phyloP scores from a whole-genome alignment of 345 rosid genomes.

The Garcia nutans region DNA sequence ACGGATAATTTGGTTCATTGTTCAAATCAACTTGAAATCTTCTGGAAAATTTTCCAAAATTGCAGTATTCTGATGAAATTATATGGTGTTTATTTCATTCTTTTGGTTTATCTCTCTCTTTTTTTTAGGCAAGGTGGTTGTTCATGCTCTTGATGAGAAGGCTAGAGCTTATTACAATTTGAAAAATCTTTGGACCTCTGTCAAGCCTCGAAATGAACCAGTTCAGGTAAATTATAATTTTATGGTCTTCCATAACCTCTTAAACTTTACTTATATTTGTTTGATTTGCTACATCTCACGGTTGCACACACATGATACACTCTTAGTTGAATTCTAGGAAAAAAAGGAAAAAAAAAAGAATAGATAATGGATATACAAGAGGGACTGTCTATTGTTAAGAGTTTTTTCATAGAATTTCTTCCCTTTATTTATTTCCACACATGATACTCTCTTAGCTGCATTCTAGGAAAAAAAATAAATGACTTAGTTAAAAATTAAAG shows the following conservation, averaged over 20 bases:
- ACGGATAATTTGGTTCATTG: neutral
- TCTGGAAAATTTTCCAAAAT: too few relatives aligned
- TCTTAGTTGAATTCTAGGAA: neutral
- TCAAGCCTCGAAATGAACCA: slow-evolving; percentile 35
- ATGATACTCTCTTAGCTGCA: too few relatives aligned
- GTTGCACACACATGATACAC: neutral
- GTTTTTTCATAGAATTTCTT: neutral
- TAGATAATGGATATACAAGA: neutral
- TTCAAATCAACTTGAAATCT: neutral
- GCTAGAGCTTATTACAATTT: slow-evolving; percentile 82
- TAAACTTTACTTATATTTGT: neutral
- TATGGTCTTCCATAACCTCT: too few relatives aligned
- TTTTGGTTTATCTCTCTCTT: neutral
- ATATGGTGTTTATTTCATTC: neutral
- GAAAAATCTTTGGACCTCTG: slow-evolving; percentile 60
- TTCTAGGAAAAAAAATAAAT: too few relatives aligned
- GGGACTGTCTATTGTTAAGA: neutral
- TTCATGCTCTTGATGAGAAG: slow-evolving; percentile 93
- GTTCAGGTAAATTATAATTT: slow-evolving; percentile 37
- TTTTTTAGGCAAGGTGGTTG: slow-evolving; percentile 62
- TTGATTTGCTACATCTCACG: neutral
- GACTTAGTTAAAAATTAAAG: too few relatives aligned
- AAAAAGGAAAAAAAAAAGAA: too few relatives aligned
- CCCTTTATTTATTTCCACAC: neutral
- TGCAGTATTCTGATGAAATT: neutral